These are phyloP conservation scores for Atkinsonella texensis DNA, from an alignment of 2,329 filamentous ascomycete species.

Conservation along the genomic window DNA sequence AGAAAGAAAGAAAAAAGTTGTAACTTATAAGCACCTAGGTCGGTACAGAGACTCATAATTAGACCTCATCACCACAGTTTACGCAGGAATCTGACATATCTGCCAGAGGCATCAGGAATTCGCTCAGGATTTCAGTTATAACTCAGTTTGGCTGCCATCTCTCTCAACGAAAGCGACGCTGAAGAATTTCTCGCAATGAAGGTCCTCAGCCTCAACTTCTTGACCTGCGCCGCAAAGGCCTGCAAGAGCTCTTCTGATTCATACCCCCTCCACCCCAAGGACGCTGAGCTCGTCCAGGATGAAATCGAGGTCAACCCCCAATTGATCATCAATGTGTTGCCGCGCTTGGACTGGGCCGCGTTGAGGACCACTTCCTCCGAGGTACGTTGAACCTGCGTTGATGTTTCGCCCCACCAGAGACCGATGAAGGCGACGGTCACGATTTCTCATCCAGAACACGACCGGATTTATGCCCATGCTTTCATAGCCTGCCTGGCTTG, in stretches of 20 bases:
- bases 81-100: background rate
- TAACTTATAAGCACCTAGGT: slow-evolving; percentile 11
- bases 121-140: too few species aligned
- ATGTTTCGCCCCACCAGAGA: too few species aligned
- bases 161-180: too few species aligned
- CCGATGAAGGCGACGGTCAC: too few species aligned
- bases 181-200: slow-evolving; percentile 52
- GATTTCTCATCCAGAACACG: too few species aligned
- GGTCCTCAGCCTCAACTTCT: slow-evolving; percentile 87
- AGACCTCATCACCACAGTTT: background rate
- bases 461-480: too few species aligned
- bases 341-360: slow-evolving; percentile 79
- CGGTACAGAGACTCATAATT: too few species aligned
- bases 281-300: slow-evolving; percentile 82
- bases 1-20: slow-evolving; percentile 19
- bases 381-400: slow-evolving; percentile 33
- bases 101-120: too few species aligned
- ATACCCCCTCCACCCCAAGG: slow-evolving; percentile 84
- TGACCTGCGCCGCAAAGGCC: slow-evolving; percentile 89
- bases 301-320: slow-evolving; percentile 70
- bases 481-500: too few species aligned
- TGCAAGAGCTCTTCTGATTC: slow-evolving; percentile 73
- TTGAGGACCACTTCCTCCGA: slow-evolving; percentile 65
- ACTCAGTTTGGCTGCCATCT: too few species aligned
- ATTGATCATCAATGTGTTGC: slow-evolving; percentile 75